Evolutionary conservation across 176 grass and related monocot genomes (phyloP).

Genomic region (Phoenix roebelenii): DNA sequence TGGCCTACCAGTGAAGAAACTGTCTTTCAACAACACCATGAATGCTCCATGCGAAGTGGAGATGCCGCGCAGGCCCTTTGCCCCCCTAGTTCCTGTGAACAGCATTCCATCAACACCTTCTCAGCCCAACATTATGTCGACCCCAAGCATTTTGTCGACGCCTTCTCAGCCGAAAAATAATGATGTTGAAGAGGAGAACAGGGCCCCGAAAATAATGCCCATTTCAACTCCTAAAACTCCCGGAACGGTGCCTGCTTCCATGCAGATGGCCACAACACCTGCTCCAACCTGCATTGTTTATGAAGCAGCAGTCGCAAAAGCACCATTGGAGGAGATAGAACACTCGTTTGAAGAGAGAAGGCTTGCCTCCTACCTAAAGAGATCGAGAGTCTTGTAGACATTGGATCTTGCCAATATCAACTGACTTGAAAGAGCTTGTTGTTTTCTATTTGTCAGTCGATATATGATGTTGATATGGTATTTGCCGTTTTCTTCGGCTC

Average conservation of each 20-base stretch:
- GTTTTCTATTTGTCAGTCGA: too few relatives aligned
- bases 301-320: constrained; percentile 17
- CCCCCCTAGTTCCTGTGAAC: constrained; percentile 24
- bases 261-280: constrained; percentile 48
- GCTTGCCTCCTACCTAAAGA: constrained; percentile 26
- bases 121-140: background rate
- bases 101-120: constrained; percentile 6
- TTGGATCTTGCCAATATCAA: too few relatives aligned
- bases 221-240: constrained; percentile 25
- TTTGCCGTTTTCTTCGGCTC: too few relatives aligned
- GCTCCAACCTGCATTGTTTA: constrained; percentile 19
- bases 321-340: constrained; percentile 17
- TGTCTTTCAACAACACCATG: constrained; percentile 53
- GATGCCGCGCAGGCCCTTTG: constrained; percentile 42
- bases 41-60: constrained; percentile 28
- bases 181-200: constrained; percentile 35
- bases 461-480: too few relatives aligned
- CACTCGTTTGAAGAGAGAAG: constrained; percentile 62
- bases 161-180: constrained; percentile 3
- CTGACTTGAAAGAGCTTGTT: too few relatives aligned
- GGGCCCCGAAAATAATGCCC: constrained; percentile 22
- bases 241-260: constrained; percentile 18
- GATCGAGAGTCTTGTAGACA: constrained; percentile 5
- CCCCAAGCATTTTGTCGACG: constrained; percentile 15
- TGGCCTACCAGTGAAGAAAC: constrained; percentile 35